Base-by-base conservation (phyloP, 495 filamentous ascomycete species). In the Lepidopterella palustris region DNA sequence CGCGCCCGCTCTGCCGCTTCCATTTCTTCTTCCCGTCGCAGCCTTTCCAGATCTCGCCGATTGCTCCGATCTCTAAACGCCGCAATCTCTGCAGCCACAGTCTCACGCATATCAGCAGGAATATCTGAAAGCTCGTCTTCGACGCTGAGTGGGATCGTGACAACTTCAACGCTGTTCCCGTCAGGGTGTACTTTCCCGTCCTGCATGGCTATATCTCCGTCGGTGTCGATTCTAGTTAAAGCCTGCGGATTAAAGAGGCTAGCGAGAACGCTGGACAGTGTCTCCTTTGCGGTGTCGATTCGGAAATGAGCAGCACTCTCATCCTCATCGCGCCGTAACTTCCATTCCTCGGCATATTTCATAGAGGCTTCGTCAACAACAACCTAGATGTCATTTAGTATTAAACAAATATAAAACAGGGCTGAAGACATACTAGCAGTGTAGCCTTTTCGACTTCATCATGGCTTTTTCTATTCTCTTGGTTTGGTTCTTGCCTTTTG, bases 41-140 rank as follows among this genome's bases (percentile, higher is more conserved):
- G 71, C 4, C 95, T 87, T 72, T 97, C 93, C 70, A 95, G 77
- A 72, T 99, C 93, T 11, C 92, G 79, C 42, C 85, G 80, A 57
- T 84, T 93, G 64, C 91, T 96, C 39, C 92, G 79, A 57, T 97
- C 91, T 65, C 93, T 81, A 77, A 99, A 99, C 9, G 90, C 88
- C 6, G 88, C 82, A 62, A 99, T 99, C 65, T 99, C 95, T 60
- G 87, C 87, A 6, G 93, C 90, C 24, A 99, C 92, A 6, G 87
- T 96, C 67, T 92, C 93, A n/a, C 93, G 85, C 91, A 92, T 92
- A 67, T 97, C 93, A 10, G 88, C 86, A 2, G 93, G 93, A 56
- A 99, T 96, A 67, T 99, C 95, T 40, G 89, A 87, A 27, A 99
- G 78, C 66, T 99, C 93, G 69, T 99, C 93, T 64, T 99, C 93